A percentile compares a stretch with the other conserved stretches of the same genome.
These are phyloP conservation scores for Orbilia brochopaga DNA, from an alignment of 2,329 filamentous ascomycete species.

Conservation along the genomic window DNA sequence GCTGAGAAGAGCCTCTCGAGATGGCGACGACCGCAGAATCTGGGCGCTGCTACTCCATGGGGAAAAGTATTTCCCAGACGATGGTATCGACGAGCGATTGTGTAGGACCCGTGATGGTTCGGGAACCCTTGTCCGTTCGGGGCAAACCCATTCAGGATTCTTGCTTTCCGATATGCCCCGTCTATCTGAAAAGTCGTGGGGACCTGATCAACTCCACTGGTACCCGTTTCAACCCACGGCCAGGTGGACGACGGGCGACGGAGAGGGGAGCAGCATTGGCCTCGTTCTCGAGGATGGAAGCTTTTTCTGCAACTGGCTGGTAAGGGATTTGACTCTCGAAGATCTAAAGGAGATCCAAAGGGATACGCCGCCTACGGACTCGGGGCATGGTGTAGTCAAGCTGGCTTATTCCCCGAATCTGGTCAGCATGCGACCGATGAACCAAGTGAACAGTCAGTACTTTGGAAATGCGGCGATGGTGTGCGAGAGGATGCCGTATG, in stretches of 20 bases:
- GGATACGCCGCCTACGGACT: not conserved
- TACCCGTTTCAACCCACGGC: slow-evolving; percentile 4
- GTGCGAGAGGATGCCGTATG: slow-evolving; percentile 7
- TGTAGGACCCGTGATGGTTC: not conserved
- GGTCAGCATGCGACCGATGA: not conserved
- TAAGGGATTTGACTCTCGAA: not conserved
- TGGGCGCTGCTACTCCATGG: slow-evolving; percentile 8
- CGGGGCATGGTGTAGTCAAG: not conserved
- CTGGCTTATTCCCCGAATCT: slow-evolving; percentile 7
- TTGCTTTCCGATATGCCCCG: slow-evolving; percentile 8
- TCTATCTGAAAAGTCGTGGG: not conserved
- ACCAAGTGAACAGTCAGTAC: slow-evolving; percentile 4
- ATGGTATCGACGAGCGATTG: slow-evolving; percentile 1
- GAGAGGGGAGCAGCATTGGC: not conserved
- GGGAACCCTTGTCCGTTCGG: not conserved
- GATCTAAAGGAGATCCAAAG: slow-evolving; percentile 10
- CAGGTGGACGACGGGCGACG: slow-evolving; percentile 6
- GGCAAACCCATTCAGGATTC: slow-evolving; percentile 3
- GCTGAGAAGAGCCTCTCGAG: slow-evolving; percentile 7
- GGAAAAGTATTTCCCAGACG: not conserved
- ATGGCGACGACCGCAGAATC: slow-evolving; percentile 3
- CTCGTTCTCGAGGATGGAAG: slow-evolving; percentile 2
- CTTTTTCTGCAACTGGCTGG: slow-evolving; percentile 5
- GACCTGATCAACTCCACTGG: slow-evolving; percentile 7
- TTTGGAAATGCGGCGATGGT: slow-evolving; percentile 10